Evolutionary conservation across 306 rosid genomes (phyloP), one percentile per base, ranked within the genome.

Genomic region (Vachellia collinsii): DNA sequence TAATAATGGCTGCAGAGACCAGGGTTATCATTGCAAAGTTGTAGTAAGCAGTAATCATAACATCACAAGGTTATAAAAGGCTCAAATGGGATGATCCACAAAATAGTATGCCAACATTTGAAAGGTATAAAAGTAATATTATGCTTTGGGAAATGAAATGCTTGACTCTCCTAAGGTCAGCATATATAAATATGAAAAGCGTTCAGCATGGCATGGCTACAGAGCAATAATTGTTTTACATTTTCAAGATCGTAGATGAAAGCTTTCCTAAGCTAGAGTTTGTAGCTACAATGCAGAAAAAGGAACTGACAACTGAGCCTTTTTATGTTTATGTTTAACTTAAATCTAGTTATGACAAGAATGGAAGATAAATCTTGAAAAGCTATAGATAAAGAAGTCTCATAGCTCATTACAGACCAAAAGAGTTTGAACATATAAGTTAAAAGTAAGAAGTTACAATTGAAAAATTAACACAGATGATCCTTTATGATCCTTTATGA

Each of bases 11-110:
- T 59, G 25, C 59, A 59, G 2, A 16, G 74, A 16, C 66, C 34
- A 61, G 16, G 17, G 54, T 44, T 11, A 70, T 11, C 41, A 12
- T 25, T 62, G 3, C 41, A 62, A 9, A 12, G 68, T 12, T 25
- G 68, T 62, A 11, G 19, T 5, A 34, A 4, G 68, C 68, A 11
- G 34, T 56, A 20, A 56, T 20, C 63, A 20, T 22, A 56, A 20
- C 63, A 79, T 44, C 67, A 56, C 38, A 74, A 66, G 11, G 53
- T 77, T 63, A 37, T 3, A 72, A 64, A 63, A 71, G 11, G 29
- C 61, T 58, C 63, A 14, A 39, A 66, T 74, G 63, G 70, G 37
- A 61, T 69, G 54, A 78, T 65, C 56, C 34, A 59, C 10, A 6
- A 67, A 41, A 25, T 51, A 79, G 65, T 13, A 29, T 19, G 19